A percentile compares a stretch with the other conserved stretches of the same genome.
Evolutionary conservation across 345 rosid genomes (phyloP).

Genomic region (Aurinia saxatilis): DNA sequence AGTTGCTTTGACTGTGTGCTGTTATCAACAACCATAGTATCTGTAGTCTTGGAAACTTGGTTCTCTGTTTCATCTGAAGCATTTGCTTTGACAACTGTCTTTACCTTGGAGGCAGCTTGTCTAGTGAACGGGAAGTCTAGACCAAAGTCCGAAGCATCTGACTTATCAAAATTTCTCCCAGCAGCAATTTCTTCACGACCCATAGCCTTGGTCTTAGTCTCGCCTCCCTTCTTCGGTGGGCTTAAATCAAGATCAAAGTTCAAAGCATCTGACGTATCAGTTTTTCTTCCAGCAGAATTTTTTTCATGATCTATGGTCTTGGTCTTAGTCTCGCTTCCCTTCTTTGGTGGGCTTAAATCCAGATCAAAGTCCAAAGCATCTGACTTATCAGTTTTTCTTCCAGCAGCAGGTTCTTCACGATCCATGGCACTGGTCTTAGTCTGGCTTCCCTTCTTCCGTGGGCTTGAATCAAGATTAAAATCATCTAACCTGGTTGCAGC

Average conservation of each 20-base stretch:
- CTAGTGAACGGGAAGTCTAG: not conserved
- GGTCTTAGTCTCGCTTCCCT: slow-evolving; percentile 31
- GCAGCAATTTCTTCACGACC: slow-evolving; percentile 28
- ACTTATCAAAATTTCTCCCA: slow-evolving; percentile 13
- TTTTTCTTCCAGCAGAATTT: slow-evolving; percentile 18
- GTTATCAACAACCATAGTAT: slow-evolving; percentile 19
- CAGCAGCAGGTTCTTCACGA: slow-evolving; percentile 27
- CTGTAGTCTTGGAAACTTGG: slow-evolving; percentile 23
- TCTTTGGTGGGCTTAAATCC: slow-evolving; percentile 33
- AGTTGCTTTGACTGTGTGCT: slow-evolving; percentile 15
- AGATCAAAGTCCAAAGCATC: slow-evolving; percentile 37
- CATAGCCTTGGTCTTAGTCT: slow-evolving; percentile 23
- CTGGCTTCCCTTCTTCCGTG: slow-evolving; percentile 34
- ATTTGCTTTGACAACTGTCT: slow-evolving; percentile 22
- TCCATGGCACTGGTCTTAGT: slow-evolving; percentile 25
- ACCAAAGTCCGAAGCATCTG: slow-evolving; percentile 19
- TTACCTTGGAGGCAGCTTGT: slow-evolving; percentile 17
- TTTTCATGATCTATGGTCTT: slow-evolving; percentile 30
- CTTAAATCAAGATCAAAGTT: slow-evolving; percentile 44
- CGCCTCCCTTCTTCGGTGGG: slow-evolving; percentile 32
- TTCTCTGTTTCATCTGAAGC: slow-evolving; percentile 29
- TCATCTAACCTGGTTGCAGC: slow-evolving; percentile 44
- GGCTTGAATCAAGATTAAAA: slow-evolving; percentile 44
- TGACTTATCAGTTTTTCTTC: slow-evolving; percentile 12
- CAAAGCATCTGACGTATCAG: slow-evolving; percentile 16